Percentiles rank a stretch among this genome's conserved stretches.
Evolutionary conservation across 2,329 filamentous ascomycete species (phyloP).

Genomic region (Periconia sp.): DNA sequence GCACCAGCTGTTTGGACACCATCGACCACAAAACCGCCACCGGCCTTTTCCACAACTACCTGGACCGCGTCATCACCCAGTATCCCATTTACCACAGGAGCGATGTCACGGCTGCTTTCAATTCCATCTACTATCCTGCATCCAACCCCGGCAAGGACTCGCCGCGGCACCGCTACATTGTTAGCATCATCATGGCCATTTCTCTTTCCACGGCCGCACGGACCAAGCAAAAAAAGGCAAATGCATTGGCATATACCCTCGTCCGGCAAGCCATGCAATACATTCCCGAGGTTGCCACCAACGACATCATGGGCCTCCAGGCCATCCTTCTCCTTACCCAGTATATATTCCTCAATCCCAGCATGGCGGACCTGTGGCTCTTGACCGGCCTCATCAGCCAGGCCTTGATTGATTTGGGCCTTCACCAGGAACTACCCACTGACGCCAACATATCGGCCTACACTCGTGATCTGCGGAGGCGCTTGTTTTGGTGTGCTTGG

Average conservation of each 20-base stretch:
- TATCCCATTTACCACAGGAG: conserved; percentile 46
- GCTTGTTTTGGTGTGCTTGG: conserved; percentile 46
- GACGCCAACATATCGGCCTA: conserved; percentile 31
- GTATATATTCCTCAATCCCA: conserved; percentile 44
- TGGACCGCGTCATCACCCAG: conserved; percentile 42
- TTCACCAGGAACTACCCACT: conserved; percentile 44
- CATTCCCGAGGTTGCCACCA: conserved; percentile 44
- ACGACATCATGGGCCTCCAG: conserved; percentile 42
- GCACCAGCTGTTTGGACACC: conserved; percentile 30
- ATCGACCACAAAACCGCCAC: conserved; percentile 39
- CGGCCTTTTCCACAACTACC: conserved; percentile 39
- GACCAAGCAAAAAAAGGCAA: conserved; percentile 41
- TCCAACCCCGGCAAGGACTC: conserved; percentile 30
- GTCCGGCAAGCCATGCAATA: conserved; percentile 45
- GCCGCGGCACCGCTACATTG: conserved; percentile 40
- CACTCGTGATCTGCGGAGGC: conserved; percentile 45
- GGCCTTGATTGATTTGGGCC: conserved; percentile 42
- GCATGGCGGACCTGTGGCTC: conserved; percentile 45
- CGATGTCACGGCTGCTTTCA: conserved; percentile 41
- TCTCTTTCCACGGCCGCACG: conserved; percentile 42
- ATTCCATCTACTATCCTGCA: conserved; percentile 37
- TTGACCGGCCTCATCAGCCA: conserved; percentile 45
- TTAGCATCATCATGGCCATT: conserved; percentile 47
- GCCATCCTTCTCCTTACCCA: conserved; percentile 43
- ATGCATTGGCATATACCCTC: conserved; percentile 37